phyloP scores from a whole-genome alignment of 176 grass and related monocot genomes.

The Luzula sylvatica region DNA sequence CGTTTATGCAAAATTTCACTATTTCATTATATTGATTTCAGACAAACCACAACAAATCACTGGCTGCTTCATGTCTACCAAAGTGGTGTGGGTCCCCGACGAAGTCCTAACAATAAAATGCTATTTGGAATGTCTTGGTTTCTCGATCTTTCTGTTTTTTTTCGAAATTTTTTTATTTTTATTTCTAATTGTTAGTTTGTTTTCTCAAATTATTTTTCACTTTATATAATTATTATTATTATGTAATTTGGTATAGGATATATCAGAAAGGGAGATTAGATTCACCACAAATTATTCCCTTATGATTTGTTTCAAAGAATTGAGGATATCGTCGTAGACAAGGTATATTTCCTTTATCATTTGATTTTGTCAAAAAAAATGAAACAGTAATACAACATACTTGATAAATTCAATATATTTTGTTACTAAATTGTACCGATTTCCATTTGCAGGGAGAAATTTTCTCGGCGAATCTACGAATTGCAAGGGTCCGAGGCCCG shows the following conservation, averaged over 20 bases:
- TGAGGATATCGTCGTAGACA: conserved; percentile 30
- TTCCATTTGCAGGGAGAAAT: conserved; percentile 4
- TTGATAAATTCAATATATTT: too few species aligned
- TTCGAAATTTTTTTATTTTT: conserved; percentile 53
- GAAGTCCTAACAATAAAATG: too few species aligned
- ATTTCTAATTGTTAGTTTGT: neutral
- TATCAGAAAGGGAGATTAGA: conserved; percentile 61
- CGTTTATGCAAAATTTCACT: too few species aligned
- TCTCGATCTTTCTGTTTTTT: conserved; percentile 82
- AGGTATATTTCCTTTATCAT: conserved; percentile 24
- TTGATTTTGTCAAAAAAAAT: neutral
- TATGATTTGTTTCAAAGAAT: conserved; percentile 50
- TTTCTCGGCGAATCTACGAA: neutral
- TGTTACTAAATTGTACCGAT: neutral
- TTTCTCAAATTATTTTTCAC: neutral
- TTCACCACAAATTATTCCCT: conserved; percentile 57
- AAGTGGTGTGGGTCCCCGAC: too few species aligned
- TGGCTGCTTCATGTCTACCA: too few species aligned
- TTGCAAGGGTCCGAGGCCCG: neutral
- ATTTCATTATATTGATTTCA: too few species aligned
- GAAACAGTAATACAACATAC: too few species aligned
- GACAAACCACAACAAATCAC: too few species aligned
- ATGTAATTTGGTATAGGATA: conserved; percentile 29
- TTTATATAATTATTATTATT: neutral
- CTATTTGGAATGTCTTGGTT: conserved; percentile 85